phyloP scores from a whole-genome alignment of 2,329 filamentous ascomycete genomes.

The Ophiognomonia clavigignenti-juglandacearum region DNA sequence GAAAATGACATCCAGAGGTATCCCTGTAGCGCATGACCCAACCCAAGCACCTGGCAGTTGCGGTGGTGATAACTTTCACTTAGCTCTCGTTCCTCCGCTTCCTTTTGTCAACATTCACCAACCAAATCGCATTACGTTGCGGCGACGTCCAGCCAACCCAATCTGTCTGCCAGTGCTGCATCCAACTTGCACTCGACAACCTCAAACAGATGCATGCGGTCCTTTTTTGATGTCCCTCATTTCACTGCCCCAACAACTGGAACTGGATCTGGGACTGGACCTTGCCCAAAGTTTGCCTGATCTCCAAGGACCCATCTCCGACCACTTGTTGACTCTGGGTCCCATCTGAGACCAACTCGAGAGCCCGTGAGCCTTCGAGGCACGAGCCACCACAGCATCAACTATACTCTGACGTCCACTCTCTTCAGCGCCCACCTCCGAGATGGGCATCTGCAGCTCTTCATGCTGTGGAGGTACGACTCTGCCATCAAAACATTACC shows the following conservation, averaged over 20 bases:
- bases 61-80: not conserved
- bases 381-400: slow-evolving; percentile 10
- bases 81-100: not conserved
- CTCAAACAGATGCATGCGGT: slow-evolving; percentile 11
- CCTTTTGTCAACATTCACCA: slow-evolving; percentile 7
- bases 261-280: no score
- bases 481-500: not conserved
- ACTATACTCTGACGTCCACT: slow-evolving; percentile 13
- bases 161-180: not conserved
- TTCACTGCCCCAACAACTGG: no score
- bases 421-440: slow-evolving; percentile 19
- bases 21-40: not conserved
- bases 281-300: no score
- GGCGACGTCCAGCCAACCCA: no score
- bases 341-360: slow-evolving; percentile 3
- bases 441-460: slow-evolving; percentile 59
- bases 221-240: slow-evolving; percentile 1
- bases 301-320: no score
- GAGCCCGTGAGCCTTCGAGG: slow-evolving; percentile 11
- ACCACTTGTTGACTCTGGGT: not conserved
- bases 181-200: slow-evolving; percentile 7
- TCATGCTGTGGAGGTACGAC: slow-evolving; percentile 55
- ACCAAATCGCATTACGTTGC: no score
- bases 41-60: not conserved
- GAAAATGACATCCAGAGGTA: no score